Base-by-base conservation (phyloP, 805 yeast species). In the Ogataea paradorogensis region DNA sequence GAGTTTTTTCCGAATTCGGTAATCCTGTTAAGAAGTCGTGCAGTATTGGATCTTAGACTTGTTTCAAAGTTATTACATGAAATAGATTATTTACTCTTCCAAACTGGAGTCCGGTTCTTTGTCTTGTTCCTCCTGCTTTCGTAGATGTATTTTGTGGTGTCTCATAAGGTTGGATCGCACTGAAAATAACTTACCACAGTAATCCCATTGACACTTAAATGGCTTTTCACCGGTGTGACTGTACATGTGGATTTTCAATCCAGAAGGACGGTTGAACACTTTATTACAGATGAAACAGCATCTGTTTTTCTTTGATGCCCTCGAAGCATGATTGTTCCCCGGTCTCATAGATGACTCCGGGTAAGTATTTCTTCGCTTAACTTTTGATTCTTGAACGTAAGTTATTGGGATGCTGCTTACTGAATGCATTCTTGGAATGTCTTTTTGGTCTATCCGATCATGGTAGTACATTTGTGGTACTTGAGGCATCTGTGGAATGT, bases 141-240 rank as follows among this genome's bases (percentile, higher is more conserved):
- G 54, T 33, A 53, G 38, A 37, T 88, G 96, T 30, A 85, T 70
- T 55, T 78, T 77, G 47, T 76, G 73, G 60, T 88, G 96, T 45
- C 96, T 70, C 5, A 83, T 78, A 79, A 88, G 78, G 55, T 88
- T 90, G 28, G 87, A 78, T 55, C 86, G 76, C 15, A 90, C 89
- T 13, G 82, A 77, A 57, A 88, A 88, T 4, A 73, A 53, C 52
- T 82, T 78, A 0, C 76, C 78, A 61, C 96, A 88, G 14, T 73
- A 76, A 1, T 65, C 65, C 78, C 84, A 82, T 15, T 51, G 48
- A 57, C 88, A 82, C 40, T 65, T 63, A 55, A 77, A 82, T 7
- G 89, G 89, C 49, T 81, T 82, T 53, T 80, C 88, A n/a, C 89
- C 89, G 0, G 88, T 82, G 58, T 88, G 96, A 6, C 85, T 82